phyloP scores from a whole-genome alignment of 2,329 filamentous ascomycete genomes.

The Beauveria rudraprayagi region DNA sequence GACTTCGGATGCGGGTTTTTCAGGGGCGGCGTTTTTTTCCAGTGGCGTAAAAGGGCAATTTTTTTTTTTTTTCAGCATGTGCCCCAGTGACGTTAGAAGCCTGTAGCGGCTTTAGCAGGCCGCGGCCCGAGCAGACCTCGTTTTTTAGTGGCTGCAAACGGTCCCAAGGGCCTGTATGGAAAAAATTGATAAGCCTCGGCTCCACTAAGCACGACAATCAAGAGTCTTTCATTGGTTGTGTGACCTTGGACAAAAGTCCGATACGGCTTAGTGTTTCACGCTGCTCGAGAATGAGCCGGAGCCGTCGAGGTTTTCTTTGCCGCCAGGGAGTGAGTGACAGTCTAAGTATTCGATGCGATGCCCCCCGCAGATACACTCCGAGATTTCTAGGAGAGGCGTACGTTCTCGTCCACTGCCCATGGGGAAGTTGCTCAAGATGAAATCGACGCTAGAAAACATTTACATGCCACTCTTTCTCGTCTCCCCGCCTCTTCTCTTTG shows the following conservation, averaged over 20 bases:
- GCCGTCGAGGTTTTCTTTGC: not conserved
- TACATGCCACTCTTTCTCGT: not conserved
- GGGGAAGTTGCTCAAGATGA: not conserved
- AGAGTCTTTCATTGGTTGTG: not conserved
- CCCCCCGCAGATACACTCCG: conserved; percentile 1
- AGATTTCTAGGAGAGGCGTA: not conserved
- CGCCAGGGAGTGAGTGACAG: not conserved
- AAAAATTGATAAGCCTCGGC: not conserved
- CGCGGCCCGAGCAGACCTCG: not conserved
- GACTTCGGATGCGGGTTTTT: conserved; percentile 13
- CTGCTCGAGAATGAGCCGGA: conserved; percentile 12
- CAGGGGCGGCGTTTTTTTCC: conserved; percentile 7
- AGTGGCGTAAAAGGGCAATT: not conserved
- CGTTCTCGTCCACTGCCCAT: not conserved
- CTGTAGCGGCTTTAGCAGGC: not conserved
- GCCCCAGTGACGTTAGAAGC: not conserved
- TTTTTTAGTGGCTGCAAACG: not conserved
- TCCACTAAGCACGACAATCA: not conserved
- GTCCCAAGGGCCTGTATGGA: not conserved
- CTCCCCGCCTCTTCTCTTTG: not conserved
- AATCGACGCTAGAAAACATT: conserved; percentile 1
- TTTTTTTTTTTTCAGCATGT: conserved; percentile 5
- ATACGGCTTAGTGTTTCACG: conserved; percentile 3
- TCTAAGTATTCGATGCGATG: not conserved
- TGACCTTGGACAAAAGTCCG: not conserved